Base-by-base conservation (phyloP, 768 basidiomycete genomes). In the Suillus sp. region DNA sequence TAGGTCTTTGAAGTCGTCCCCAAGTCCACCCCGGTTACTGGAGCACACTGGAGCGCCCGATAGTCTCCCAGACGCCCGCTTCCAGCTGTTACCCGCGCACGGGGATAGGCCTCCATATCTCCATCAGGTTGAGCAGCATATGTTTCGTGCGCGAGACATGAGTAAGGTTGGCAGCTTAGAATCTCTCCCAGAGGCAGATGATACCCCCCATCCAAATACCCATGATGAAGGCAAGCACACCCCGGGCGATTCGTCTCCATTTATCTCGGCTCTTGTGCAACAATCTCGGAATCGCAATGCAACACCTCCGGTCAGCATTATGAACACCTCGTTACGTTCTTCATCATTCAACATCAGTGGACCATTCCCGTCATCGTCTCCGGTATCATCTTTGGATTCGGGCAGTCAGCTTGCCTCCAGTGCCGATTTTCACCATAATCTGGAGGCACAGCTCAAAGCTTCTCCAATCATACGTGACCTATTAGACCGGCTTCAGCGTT, bases 381-480 rank as follows among this genome's bases (percentile, higher is more conserved):
- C 92, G 8, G 90, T 86, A 22, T 93, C 92, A 9, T 93, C 92
- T 13, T 71, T 90, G 67, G 89, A 87, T 72, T 93, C 92, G 13
- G 86, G 83, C 59, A 90, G 88, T 67, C 87, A 88, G 30, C 82
- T 85, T 66, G 72, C 84, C 22, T 75, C 82, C 16, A 79, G 78
- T 63, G 69, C 74, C 47, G 88, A 89, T 47, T 75, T 78, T 27
- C 66, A 75, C 11, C 78, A 76, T 54, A 83, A 73, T 65, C 86
- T 94, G 38, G 93, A 95, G 65, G 75, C 83, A 7, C 91, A 92
- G 70, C 84, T 94, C 69, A 91, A 85, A 74, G 78, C 84, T 2
- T 93, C 92, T 4, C 89, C 93, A 4, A 71, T 91, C 65, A 84
- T 95, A 63, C 84, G 87, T 61, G 91, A 93, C 64, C 81, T 94